These are phyloP conservation scores for Naganishia albida DNA, from an alignment of 1,284 basidiomycete species.

Conservation along the genomic window DNA sequence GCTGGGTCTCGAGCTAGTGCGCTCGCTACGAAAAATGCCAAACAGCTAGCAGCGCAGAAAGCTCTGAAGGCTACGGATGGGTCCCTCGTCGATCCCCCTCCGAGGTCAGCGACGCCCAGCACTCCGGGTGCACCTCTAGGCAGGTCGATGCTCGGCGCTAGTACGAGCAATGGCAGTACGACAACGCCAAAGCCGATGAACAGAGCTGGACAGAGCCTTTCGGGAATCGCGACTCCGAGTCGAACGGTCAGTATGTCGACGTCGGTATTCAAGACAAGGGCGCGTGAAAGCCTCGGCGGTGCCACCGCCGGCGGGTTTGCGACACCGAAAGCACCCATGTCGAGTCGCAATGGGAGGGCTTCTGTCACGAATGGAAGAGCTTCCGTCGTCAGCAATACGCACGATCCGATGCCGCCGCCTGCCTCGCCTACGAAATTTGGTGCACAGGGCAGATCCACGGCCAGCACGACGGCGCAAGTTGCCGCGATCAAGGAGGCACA, in stretches of 20 bases:
- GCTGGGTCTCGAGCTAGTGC: slow-evolving; percentile 79
- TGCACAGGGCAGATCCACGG: slow-evolving; percentile 33
- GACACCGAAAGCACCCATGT: slow-evolving; percentile 45
- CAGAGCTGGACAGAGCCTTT: slow-evolving; percentile 14
- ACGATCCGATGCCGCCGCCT: slow-evolving; percentile 54
- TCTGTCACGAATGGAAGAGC: slow-evolving; percentile 32
- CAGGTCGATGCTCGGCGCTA: slow-evolving; percentile 36
- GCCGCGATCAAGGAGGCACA: slow-evolving; percentile 22
- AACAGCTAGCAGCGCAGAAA: slow-evolving; percentile 61
- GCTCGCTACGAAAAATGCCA: slow-evolving; percentile 72
- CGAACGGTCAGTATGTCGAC: slow-evolving; percentile 34
- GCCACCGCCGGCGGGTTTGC: slow-evolving; percentile 35
- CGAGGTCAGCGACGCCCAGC: slow-evolving; percentile 11
- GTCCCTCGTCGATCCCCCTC: slow-evolving; percentile 21
- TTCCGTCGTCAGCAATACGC: slow-evolving; percentile 40
- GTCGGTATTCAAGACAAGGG: slow-evolving; percentile 30
- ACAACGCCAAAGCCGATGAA: slow-evolving; percentile 25
- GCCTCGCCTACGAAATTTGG: slow-evolving; percentile 48
- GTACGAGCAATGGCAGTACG: slow-evolving; percentile 34
- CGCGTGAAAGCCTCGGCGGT: slow-evolving; percentile 48
- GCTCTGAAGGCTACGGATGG: slow-evolving; percentile 52
- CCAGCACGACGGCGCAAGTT: slow-evolving; percentile 1
- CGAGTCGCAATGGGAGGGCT: slow-evolving; percentile 29
- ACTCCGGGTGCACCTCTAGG: slow-evolving; percentile 43
- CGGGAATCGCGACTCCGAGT: slow-evolving; percentile 35